Evolutionary conservation across 352 stramenopile genomes (phyloP).

Genomic region (Globisporangium barbulae): DNA sequence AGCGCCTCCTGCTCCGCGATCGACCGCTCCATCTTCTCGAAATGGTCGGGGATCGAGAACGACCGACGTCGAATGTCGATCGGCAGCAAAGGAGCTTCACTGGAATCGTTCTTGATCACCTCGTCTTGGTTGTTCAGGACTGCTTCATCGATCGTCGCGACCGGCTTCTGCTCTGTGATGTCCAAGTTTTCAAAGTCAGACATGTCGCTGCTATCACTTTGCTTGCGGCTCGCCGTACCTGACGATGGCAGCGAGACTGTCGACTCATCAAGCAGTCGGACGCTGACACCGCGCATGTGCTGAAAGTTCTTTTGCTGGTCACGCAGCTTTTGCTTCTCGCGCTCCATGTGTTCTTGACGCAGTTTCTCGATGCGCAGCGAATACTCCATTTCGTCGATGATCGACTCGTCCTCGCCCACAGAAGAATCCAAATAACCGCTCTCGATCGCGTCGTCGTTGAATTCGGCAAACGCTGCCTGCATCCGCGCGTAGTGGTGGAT

Average conservation of each 20-base stretch:
- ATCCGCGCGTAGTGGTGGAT: constrained; percentile 44
- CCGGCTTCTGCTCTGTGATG: constrained; percentile 13
- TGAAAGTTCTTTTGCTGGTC: constrained; percentile 6
- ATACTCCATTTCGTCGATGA: constrained; percentile 47
- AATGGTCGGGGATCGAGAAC: constrained; percentile 45
- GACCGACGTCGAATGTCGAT: constrained; percentile 30
- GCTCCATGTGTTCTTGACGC: constrained; percentile 59
- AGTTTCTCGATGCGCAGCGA: constrained; percentile 54
- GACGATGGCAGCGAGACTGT: constrained; percentile 10
- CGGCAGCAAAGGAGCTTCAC: constrained; percentile 3
- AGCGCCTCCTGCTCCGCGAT: constrained; percentile 63
- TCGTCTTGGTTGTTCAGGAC: too few species aligned
- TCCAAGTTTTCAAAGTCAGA: constrained; percentile 47
- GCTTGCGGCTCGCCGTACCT: not conserved
- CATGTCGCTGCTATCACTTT: constrained; percentile 17
- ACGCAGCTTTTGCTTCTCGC: constrained; percentile 51
- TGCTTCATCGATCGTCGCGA: not conserved
- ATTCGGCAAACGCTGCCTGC: constrained; percentile 14
- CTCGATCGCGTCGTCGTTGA: constrained; percentile 20
- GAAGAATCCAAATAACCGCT: constrained; percentile 16
- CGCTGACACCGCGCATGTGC: constrained; percentile 14
- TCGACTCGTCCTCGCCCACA: constrained; percentile 33
- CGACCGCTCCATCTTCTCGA: constrained; percentile 55
- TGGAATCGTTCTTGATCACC: too few species aligned
- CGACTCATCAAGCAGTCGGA: constrained; percentile 47